phyloP scores from a whole-genome alignment of 805 yeast species.

The Lachancea sp. region DNA sequence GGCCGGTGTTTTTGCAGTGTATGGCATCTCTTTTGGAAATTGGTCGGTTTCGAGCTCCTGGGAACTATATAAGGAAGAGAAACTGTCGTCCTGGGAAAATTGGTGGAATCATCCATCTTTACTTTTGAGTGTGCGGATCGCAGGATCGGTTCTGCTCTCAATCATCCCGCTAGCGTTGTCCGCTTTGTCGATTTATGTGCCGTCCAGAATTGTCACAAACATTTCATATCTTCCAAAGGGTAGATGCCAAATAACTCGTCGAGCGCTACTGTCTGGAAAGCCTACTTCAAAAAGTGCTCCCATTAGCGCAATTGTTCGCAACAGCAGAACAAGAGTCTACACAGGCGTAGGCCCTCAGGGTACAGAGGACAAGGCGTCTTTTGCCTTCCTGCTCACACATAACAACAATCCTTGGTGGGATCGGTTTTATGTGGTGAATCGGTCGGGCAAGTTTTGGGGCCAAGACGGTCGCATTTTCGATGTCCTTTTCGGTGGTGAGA shows the following conservation, averaged over 20 bases:
- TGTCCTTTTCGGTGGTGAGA: constrained; percentile 25
- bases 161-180: constrained; percentile 26
- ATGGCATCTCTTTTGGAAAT: constrained; percentile 26
- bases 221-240: constrained; percentile 23
- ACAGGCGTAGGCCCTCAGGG: constrained; percentile 30
- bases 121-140: constrained; percentile 16
- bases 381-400: constrained; percentile 22
- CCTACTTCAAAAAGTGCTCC: constrained; percentile 12
- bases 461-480: constrained; percentile 28
- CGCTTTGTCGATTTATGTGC: constrained; percentile 17
- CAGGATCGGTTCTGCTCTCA: constrained; percentile 22
- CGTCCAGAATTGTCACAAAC: constrained; percentile 26
- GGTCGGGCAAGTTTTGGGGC: constrained; percentile 27
- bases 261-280: constrained; percentile 18
- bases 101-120: constrained; percentile 10
- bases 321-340: constrained; percentile 17
- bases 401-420: constrained; percentile 14
- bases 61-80: constrained; percentile 5
- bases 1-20: constrained; percentile 23
- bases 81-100: not conserved
- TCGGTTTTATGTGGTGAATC: constrained; percentile 23
- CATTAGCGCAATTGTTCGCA: constrained; percentile 16
- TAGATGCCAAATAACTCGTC: constrained; percentile 20
- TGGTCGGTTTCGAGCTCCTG: constrained; percentile 23
- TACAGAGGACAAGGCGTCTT: constrained; percentile 27